Conservation (phyloP, 164 flowering plant species). For the Litsea cubeba region DNA sequence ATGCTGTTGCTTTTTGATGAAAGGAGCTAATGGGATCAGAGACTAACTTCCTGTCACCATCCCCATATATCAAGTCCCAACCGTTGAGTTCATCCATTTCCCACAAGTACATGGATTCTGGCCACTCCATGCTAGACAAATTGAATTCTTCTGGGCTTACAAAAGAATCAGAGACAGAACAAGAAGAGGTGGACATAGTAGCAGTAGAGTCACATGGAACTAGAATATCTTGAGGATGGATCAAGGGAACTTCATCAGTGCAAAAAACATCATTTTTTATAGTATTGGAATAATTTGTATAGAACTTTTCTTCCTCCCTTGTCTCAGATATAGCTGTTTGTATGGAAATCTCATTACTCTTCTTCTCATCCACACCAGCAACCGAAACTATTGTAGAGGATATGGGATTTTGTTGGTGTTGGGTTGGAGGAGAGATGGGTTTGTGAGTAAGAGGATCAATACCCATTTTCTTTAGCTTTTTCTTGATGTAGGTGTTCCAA, state of each 20-base stretch:
- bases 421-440: conserved; percentile 22
- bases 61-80: conserved; percentile 42
- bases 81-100: conserved; percentile 33
- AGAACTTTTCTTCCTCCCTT: conserved; percentile 21
- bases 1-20: conserved; percentile 1
- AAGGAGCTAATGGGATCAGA: conserved; percentile 21
- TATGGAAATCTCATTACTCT: conserved; percentile 13
- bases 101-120: conserved; percentile 31
- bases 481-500: conserved; percentile 78
- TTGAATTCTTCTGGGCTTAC: conserved; percentile 22
- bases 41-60: conserved; percentile 17
- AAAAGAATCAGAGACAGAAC: conserved; percentile 12
- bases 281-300: conserved; percentile 8
- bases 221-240: conserved; percentile 54
- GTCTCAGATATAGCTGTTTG: conserved; percentile 15
- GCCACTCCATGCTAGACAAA: conserved; percentile 41
- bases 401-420: conserved; percentile 11
- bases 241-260: conserved; percentile 59
- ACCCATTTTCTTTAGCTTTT: conserved; percentile 66
- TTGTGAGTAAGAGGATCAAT: conserved; percentile 71
- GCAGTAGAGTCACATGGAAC: conserved; percentile 21
- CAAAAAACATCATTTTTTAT: conserved; percentile 29
- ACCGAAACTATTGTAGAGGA: not conserved
- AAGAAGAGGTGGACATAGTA: not conserved
- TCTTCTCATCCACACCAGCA: conserved; percentile 13